Conservation (phyloP, 495 filamentous ascomycete species). For the Letharia columbiana region DNA sequence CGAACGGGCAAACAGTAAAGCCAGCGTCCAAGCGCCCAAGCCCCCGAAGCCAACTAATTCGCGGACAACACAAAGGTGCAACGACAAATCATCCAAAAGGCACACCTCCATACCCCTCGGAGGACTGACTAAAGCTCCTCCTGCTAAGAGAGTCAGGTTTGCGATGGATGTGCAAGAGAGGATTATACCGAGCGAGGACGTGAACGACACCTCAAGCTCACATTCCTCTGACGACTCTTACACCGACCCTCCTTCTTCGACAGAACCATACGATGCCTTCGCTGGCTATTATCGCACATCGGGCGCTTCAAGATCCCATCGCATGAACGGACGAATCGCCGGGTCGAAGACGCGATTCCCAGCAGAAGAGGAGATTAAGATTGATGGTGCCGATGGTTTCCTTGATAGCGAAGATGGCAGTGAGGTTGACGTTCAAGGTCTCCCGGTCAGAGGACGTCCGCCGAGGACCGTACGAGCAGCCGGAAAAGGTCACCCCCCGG, state of each 20-base stretch:
- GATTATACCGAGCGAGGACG: neutral
- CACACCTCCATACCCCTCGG: neutral
- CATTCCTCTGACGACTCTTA: conserved; percentile 18
- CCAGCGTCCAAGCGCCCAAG: neutral
- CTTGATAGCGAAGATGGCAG: conserved; percentile 10
- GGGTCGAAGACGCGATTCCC: neutral
- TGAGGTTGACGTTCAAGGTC: conserved; percentile 7
- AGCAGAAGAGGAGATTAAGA: neutral
- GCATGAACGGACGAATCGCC: neutral
- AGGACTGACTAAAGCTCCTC: neutral
- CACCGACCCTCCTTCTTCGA: conserved; percentile 13
- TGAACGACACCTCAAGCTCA: neutral
- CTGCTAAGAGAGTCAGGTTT: conserved; percentile 19
- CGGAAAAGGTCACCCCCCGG: neutral
- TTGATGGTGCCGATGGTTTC: neutral
- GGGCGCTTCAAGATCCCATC: conserved; percentile 2
- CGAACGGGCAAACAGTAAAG: neutral
- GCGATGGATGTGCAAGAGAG: conserved; percentile 6
- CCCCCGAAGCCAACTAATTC: neutral
- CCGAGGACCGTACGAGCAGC: neutral
- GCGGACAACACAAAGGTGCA: conserved; percentile 2
- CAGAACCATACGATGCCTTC: conserved; percentile 10
- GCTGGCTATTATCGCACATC: conserved; percentile 11
- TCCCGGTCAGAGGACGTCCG: neutral
- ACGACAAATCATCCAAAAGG: neutral